These are phyloP conservation scores for Pleodorina starrii DNA, from an alignment of 139 green algal genomes.

Conservation along the genomic window DNA sequence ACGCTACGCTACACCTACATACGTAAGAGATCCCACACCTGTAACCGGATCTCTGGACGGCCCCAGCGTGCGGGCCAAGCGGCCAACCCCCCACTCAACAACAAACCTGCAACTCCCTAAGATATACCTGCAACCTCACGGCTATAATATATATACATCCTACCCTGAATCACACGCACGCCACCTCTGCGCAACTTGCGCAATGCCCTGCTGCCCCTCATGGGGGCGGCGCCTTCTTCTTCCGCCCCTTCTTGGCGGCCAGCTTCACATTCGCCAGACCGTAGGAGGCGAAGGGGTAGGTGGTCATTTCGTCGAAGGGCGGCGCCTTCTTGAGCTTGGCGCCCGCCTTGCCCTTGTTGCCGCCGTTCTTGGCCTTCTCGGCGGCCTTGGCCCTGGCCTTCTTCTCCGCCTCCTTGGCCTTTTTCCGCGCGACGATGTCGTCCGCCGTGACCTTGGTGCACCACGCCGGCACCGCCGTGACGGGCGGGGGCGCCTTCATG, in stretches of 20 bases:
- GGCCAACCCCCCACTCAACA: no score
- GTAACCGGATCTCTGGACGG: no score
- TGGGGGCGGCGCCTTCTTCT: constrained; percentile 42
- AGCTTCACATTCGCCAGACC: constrained; percentile 36
- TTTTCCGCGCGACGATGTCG: constrained; percentile 32
- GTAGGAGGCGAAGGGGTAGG: neutral
- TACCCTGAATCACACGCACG: no score
- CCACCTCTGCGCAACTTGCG: no score
- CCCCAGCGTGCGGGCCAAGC: no score
- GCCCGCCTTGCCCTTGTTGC: neutral
- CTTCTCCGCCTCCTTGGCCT: constrained; percentile 37
- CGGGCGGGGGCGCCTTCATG: neutral
- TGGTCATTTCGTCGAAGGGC: constrained; percentile 13
- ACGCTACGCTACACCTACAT: no score
- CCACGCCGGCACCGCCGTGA: neutral
- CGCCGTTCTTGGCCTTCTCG: neutral
- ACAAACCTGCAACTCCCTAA: no score
- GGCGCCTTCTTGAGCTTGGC: constrained; percentile 17
- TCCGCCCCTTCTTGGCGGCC: neutral
- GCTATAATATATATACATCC: no score
- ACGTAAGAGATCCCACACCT: no score
- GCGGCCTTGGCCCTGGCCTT: constrained; percentile 25
- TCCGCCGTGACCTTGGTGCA: constrained; percentile 20
- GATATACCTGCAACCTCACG: no score
- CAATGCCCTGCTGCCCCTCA: no score